Evolutionary conservation across 768 basidiomycete genomes (phyloP).

Genomic region (Leccinum longicurvipes): DNA sequence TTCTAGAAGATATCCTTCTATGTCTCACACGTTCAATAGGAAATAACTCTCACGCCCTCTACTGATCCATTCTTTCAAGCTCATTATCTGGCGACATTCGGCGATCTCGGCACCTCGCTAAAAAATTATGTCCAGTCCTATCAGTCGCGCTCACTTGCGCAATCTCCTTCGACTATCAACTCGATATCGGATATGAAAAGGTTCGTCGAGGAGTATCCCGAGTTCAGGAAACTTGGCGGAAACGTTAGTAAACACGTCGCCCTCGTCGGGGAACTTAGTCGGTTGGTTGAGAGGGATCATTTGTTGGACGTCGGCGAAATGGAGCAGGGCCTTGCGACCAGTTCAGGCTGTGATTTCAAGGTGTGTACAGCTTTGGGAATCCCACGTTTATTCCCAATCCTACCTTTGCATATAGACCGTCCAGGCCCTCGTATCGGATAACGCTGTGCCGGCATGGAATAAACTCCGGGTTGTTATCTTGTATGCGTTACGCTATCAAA

Average conservation of each 20-base stretch:
- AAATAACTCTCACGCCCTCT: conserved; percentile 87
- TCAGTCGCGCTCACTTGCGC: conserved; percentile 74
- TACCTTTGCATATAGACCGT: conserved; percentile 55
- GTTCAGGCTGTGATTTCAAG: conserved; percentile 84
- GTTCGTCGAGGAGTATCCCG: conserved; percentile 97
- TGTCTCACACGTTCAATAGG: conserved; percentile 45
- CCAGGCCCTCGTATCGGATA: conserved; percentile 70
- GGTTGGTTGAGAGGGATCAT: conserved; percentile 82
- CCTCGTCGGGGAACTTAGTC: conserved; percentile 91
- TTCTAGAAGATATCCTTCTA: conserved; percentile 1
- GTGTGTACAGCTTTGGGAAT: conserved; percentile 38
- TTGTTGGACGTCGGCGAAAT: conserved; percentile 90
- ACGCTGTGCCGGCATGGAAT: conserved; percentile 66
- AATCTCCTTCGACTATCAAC: conserved; percentile 78
- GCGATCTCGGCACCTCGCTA: conserved; percentile 89
- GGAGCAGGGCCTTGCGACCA: conserved; percentile 93
- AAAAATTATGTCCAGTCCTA: conserved; percentile 94
- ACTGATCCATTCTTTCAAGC: conserved; percentile 94
- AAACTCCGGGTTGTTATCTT: conserved; percentile 90
- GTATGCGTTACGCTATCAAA: conserved; percentile 93
- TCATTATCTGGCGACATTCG: conserved; percentile 90
- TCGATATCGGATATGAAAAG: conserved; percentile 96
- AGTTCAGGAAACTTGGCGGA: conserved; percentile 92
- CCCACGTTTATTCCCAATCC: background rate
- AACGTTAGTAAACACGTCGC: conserved; percentile 99